Conservation (phyloP, 1,139 yeast genomes). For the Suhomyces coccinellae region DNA sequence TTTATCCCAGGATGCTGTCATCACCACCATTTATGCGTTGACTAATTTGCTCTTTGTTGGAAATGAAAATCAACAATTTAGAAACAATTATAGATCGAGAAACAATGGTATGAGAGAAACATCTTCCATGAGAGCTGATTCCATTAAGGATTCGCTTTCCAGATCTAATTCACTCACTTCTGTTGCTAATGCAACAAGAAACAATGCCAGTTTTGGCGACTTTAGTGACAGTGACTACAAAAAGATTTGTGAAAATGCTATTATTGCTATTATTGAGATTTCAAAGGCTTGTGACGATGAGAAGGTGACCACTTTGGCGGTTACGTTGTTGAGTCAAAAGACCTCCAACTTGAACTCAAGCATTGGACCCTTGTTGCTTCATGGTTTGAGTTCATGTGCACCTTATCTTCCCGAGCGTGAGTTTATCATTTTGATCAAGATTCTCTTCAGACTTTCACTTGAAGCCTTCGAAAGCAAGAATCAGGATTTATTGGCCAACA, state of each 20-base stretch:
- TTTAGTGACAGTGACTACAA: constrained; percentile 34
- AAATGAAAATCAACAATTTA: constrained; percentile 28
- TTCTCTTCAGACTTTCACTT: constrained; percentile 41
- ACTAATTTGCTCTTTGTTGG: constrained; percentile 70
- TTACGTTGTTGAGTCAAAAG: constrained; percentile 83
- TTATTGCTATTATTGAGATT: constrained; percentile 70
- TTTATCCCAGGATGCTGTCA: constrained; percentile 74
- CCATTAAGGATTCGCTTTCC: constrained; percentile 16
- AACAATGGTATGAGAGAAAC: constrained; percentile 17
- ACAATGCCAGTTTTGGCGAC: constrained; percentile 15
- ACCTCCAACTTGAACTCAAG: constrained; percentile 26
- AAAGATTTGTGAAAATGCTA: constrained; percentile 57
- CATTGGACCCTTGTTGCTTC: constrained; percentile 47
- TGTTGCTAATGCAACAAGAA: constrained; percentile 14
- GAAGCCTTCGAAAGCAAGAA: constrained; percentile 38
- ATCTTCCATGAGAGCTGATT: constrained; percentile 15
- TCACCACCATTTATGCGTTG: constrained; percentile 83
- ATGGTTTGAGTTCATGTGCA: constrained; percentile 60
- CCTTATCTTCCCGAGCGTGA: constrained; percentile 61
- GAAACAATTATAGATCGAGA: constrained; percentile 23
- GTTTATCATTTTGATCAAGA: constrained; percentile 52
- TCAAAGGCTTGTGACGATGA: constrained; percentile 71
- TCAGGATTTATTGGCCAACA: constrained; percentile 33
- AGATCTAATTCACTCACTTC: constrained; percentile 21
- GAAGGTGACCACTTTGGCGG: constrained; percentile 75